Percentiles rank a stretch among this genome's conserved stretches.
phyloP scores from a whole-genome alignment of 139 green algal species.

The Closterium sp. region DNA sequence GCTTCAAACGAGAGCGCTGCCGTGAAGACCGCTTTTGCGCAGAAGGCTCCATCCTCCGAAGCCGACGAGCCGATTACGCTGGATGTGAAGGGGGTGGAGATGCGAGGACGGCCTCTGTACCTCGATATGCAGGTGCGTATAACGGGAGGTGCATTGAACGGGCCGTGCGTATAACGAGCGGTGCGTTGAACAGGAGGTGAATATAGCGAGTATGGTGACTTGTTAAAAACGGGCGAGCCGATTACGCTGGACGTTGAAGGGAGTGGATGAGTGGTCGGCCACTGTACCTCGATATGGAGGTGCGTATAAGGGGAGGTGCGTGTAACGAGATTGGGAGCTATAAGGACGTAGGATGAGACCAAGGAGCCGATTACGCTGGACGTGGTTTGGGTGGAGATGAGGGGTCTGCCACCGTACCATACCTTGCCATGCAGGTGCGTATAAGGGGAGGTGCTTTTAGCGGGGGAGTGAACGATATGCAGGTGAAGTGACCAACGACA shows the following conservation, averaged over 20 bases:
- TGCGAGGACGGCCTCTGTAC: neutral
- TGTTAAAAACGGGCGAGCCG: no score
- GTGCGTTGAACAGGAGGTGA: neutral
- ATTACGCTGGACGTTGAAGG: neutral
- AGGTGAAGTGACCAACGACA: no score
- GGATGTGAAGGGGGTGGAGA: neutral
- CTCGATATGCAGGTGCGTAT: neutral
- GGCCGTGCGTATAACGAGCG: neutral
- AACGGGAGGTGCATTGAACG: neutral
- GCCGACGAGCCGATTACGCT: neutral
- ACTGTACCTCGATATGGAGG: neutral
- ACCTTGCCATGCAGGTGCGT: no score
- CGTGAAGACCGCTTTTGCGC: neutral
- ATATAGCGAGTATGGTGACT: neutral
- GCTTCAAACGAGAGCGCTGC: neutral
- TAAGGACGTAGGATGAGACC: no score
- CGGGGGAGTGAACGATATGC: no score
- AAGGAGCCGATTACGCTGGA: no score
- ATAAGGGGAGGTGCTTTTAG: no score
- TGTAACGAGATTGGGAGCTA: neutral
- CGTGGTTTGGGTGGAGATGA: no score
- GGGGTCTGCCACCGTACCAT: no score
- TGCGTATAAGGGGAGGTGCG: neutral
- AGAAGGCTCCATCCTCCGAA: neutral
- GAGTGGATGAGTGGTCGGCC: neutral